Evolutionary conservation across 306 rosid species (phyloP).

Genomic region (Alnus rubra): DNA sequence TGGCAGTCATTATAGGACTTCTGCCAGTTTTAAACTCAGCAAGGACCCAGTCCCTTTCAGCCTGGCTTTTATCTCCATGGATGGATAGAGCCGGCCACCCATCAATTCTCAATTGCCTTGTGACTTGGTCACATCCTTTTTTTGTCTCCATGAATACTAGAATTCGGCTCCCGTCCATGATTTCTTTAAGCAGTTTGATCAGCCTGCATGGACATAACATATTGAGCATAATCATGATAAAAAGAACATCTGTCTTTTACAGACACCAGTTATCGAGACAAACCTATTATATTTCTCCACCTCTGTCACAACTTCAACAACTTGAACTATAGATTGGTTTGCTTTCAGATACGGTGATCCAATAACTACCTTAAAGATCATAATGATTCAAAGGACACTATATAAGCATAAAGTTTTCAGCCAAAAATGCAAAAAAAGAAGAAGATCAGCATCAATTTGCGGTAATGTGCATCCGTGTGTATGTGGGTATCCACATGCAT

Average conservation of each 20-base stretch:
- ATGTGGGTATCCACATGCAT: neutral
- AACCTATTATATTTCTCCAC: conserved; percentile 87
- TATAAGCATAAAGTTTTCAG: neutral
- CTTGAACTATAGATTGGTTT: conserved; percentile 83
- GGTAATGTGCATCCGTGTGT: neutral
- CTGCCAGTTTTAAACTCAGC: conserved; percentile 98
- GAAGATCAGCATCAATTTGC: neutral
- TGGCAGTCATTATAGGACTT: conserved; percentile 98
- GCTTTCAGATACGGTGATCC: conserved; percentile 89
- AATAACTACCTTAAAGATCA: conserved; percentile 58
- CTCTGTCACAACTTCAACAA: conserved; percentile 77
- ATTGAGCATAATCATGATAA: conserved; percentile 18
- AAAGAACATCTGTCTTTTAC: conserved; percentile 5
- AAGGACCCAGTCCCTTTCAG: conserved; percentile 97
- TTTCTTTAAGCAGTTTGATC: conserved; percentile 74
- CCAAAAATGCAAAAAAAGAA: conserved; percentile 15
- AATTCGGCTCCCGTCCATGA: conserved; percentile 72
- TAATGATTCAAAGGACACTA: conserved; percentile 7
- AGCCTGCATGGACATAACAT: conserved; percentile 56
- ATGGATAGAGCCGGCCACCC: conserved; percentile 99
- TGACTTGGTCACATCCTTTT: conserved; percentile 89
- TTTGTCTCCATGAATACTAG: conserved; percentile 90
- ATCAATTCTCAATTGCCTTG: conserved; percentile 90
- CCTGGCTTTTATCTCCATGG: conserved; percentile 96
- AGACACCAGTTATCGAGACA: conserved; percentile 25